Evolutionary conservation across 2,329 filamentous ascomycete species (phyloP), one percentile per base, ranked within the genome.

Genomic region (Colletotrichum chlorophyti): DNA sequence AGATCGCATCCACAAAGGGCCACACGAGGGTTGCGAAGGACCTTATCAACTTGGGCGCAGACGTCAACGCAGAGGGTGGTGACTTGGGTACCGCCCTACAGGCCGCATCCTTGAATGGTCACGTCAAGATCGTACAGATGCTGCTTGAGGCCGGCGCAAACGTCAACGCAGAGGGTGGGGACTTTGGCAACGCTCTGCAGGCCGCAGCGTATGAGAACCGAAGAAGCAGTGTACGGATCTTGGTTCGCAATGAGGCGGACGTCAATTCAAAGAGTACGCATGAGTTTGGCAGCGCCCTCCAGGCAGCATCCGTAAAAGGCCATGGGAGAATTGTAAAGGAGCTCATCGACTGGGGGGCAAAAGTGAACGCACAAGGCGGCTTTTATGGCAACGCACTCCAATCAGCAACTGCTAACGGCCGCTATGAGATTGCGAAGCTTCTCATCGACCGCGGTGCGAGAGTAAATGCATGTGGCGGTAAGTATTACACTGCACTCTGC

Each of bases 401-500:
- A 24, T 32, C 21, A 19, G 42, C 24, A 14, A 17, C 42, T 19
- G 32, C 12, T 11, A 23, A 7, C 21, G 42, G 26, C 17, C 14
- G 29, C 29, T 9, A 9, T n/a, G 41, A 45, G 41, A 45, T 32
- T 8, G 26, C 32, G 6, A 4, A 29, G 24, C 24, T 45, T 14
- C 41, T 45, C 26, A 7, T 49, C 11, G 21, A 19, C 4, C 26
- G 29, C 23, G 46, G 46, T 27, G 46, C 34, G 14, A n/a, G 38
- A 7, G 32, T 29, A 3, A 49, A 49, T 14, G 23, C 32, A 19
- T 3, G 38, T 14, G 32, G 14, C 21, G 23, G 6, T 10, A 0
- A 21, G 3, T 38, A 29, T 32, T 55, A 55, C 37, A 60, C 53
- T 7, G 61, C 61, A 32, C 60, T 66, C 1, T 58, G 63, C 40